Base-by-base conservation (phyloP, 2,329 filamentous ascomycete species). In the Ophiostoma triangulosporum region DNA sequence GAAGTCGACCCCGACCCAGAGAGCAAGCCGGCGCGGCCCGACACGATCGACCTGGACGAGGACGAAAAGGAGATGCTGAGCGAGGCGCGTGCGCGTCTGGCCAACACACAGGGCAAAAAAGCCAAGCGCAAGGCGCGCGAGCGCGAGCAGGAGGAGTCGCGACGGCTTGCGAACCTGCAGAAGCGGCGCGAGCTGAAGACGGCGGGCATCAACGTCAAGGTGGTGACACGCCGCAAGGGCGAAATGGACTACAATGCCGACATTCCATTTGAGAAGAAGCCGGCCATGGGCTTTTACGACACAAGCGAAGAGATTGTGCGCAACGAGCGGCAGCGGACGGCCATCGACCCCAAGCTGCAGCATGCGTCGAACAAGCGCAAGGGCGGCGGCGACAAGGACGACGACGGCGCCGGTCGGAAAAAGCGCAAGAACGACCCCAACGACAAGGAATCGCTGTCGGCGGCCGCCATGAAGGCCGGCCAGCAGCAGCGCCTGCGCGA, bases 161-260 rank as follows among this genome's bases (percentile, higher is more conserved):
- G 91, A 56, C 80, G 93, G 53, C 70, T 98, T 57, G 93, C 93
- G 1, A 81, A 91, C 35, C 72, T 98, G 58, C 93, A 97, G 72
- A 98, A 98, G 73, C 82, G 93, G 36, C 81, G 93, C 61, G 93
- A 98, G 70, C 80, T 98, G 60, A 98, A 98, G 72, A 94, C 90
- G 65, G 89, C 93, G 1, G 93, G 93, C 48, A 97, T 98, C 70
- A 98, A 98, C 67, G 89, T 97, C 72, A 98, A 97, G 70, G 83
- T 97, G 54, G 82, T 83, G 3, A 93, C 86, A 14, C 81, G 86
- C 57, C 97, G 97, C 73, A 83, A 88, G 73, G 93, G 93, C 0
- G 85, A 97, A 72, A 98, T 98, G 88, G 93, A 98, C 69, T 98
- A 98, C 73, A 98, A 98, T 68, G 93, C 93, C 62, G 93, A 98